These are phyloP conservation scores for Phytophthora meadii DNA, from an alignment of 352 stramenopile species.

Conservation along the genomic window DNA sequence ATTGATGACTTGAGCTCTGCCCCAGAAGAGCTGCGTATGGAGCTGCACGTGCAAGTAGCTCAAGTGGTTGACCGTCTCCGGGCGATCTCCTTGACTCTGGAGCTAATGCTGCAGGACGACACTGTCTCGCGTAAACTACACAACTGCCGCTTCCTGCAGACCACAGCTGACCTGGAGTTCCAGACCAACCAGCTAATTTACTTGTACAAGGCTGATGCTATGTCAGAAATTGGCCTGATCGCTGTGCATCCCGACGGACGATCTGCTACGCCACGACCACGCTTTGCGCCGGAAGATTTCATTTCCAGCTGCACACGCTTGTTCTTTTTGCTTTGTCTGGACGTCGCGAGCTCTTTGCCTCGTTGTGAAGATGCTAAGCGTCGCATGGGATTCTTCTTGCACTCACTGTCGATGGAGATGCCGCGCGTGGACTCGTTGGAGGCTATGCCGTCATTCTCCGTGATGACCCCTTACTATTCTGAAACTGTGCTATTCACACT, in stretches of 20 bases:
- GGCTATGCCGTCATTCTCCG: conserved; percentile 88
- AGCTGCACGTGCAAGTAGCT: conserved; percentile 74
- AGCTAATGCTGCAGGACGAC: conserved; percentile 68
- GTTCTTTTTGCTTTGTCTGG: conserved; percentile 82
- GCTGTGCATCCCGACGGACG: conserved; percentile 44
- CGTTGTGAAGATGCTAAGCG: conserved; percentile 85
- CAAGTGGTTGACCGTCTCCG: conserved; percentile 66
- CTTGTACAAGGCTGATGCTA: conserved; percentile 72
- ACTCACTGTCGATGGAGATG: conserved; percentile 88
- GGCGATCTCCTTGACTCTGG: conserved; percentile 50
- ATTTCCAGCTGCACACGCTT: conserved; percentile 79
- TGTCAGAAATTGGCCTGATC: conserved; percentile 63
- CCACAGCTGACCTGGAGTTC: conserved; percentile 62
- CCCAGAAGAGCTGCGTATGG: conserved; percentile 58
- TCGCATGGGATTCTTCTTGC: conserved; percentile 89
- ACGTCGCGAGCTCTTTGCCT: conserved; percentile 74
- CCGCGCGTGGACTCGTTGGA: conserved; percentile 74
- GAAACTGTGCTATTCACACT: conserved; percentile 89
- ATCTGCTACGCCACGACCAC: conserved; percentile 40
- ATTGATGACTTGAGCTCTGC: conserved; percentile 49
- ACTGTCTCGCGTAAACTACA: conserved; percentile 56
- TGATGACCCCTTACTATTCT: conserved; percentile 91
- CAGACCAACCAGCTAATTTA: conserved; percentile 76
- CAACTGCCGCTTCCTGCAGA: conserved; percentile 66
- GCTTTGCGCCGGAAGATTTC: conserved; percentile 68